Conservation (phyloP, 352 stramenopile species). For the Globisporangium acanthophoron region DNA sequence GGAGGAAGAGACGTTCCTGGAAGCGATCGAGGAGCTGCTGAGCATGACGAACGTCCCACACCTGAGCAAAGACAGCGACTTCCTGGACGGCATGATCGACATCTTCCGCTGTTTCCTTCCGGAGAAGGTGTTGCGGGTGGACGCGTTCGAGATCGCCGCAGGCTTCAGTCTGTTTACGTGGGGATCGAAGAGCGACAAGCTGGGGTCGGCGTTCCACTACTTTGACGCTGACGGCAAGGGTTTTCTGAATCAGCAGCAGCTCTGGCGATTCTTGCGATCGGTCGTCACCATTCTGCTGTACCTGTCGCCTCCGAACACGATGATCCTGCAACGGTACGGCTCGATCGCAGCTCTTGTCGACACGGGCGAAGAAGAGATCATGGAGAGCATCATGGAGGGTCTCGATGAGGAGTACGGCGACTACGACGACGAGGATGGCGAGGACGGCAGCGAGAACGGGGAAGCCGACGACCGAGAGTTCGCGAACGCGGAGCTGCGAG, state of each 20-base stretch:
- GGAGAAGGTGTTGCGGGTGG: conserved; percentile 54
- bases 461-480: conserved; percentile 17
- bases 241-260: conserved; percentile 69
- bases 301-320: conserved; percentile 60
- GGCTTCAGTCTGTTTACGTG: conserved; percentile 77
- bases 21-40: conserved; percentile 72
- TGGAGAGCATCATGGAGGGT: conserved; percentile 69
- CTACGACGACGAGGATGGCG: conserved; percentile 19
- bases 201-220: conserved; percentile 79
- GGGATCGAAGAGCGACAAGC: conserved; percentile 85
- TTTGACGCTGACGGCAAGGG: conserved; percentile 81
- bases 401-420: conserved; percentile 19
- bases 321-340: conserved; percentile 44
- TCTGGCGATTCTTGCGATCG: conserved; percentile 83
- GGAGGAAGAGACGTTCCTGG: conserved; percentile 80
- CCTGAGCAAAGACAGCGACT: conserved; percentile 70
- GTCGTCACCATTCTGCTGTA: conserved; percentile 70
- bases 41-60: conserved; percentile 70
- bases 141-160: conserved; percentile 80
- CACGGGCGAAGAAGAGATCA: conserved; percentile 68
- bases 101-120: conserved; percentile 73
- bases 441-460: conserved; percentile 12
- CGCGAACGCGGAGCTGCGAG: conserved; percentile 41
- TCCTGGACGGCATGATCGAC: conserved; percentile 70
- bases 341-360: conserved; percentile 74